Evolutionary conservation across 1,284 basidiomycete species (phyloP).

Genomic region (Puccinia hordei): DNA sequence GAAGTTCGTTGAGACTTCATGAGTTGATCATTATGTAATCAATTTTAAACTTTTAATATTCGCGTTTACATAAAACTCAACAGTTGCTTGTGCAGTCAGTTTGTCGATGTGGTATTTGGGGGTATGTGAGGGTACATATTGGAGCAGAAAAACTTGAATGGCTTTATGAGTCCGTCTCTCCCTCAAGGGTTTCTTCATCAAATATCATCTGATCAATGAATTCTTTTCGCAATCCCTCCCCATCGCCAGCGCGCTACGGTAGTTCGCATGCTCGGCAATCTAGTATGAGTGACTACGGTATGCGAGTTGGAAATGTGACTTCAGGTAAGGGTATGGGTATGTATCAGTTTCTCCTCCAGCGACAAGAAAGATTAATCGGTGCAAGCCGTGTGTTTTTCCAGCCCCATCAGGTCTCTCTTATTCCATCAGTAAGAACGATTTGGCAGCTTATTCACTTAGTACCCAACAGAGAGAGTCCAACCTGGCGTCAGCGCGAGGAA

Average conservation of each 20-base stretch:
- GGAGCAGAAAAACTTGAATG: neutral
- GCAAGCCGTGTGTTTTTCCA: neutral
- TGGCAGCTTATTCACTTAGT: slow-evolving; percentile 43
- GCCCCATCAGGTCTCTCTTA: slow-evolving; percentile 23
- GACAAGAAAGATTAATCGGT: slow-evolving; percentile 26
- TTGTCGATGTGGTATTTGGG: slow-evolving; percentile 6
- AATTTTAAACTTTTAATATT: too few species aligned
- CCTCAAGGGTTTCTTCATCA: slow-evolving; percentile 17
- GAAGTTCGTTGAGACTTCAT: too few species aligned
- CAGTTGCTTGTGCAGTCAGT: slow-evolving; percentile 2
- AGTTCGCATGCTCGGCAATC: slow-evolving; percentile 3
- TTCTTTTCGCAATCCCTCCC: slow-evolving; percentile 29
- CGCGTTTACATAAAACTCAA: too few species aligned
- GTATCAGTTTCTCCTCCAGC: slow-evolving; percentile 8
- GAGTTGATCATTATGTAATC: too few species aligned
- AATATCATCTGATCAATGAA: neutral
- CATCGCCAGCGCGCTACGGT: slow-evolving; percentile 20
- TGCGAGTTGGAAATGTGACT: slow-evolving; percentile 28
- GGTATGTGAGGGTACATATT: too few species aligned
- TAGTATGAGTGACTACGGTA: slow-evolving; percentile 31
- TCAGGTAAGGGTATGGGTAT: slow-evolving; percentile 16
- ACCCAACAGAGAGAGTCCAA: slow-evolving; percentile 27
- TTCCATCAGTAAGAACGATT: slow-evolving; percentile 38
- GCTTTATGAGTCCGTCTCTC: neutral
- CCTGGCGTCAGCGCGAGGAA: slow-evolving; percentile 3